phyloP scores from a whole-genome alignment of 305 asterid genomes.

The Fraxinus ornus region DNA sequence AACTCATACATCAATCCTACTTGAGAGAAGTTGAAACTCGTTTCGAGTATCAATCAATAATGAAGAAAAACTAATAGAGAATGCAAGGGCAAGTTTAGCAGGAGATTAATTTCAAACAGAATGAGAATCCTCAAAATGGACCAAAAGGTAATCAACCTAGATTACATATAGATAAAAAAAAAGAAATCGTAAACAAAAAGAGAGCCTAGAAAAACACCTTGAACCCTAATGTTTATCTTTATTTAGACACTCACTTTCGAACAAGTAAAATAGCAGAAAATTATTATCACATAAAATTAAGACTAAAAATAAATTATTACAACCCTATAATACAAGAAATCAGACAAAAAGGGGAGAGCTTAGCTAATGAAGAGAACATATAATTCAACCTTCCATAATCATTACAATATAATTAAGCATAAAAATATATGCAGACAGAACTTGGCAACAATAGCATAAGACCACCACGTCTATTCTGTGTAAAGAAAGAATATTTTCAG shows the following conservation, averaged over 20 bases:
- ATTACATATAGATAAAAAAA: neutral
- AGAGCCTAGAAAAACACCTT: neutral
- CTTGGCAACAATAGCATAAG: slow-evolving; percentile 3
- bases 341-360: slow-evolving; percentile 17
- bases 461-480: slow-evolving; percentile 10
- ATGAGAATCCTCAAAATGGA: neutral
- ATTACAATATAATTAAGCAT: neutral
- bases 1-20: slow-evolving; percentile 30
- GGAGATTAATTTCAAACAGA: neutral
- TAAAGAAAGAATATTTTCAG: slow-evolving; percentile 9
- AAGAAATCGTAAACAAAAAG: neutral
- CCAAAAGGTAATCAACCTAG: neutral
- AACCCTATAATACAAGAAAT: slow-evolving; percentile 19
- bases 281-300: slow-evolving; percentile 12
- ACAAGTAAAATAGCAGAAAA: slow-evolving; percentile 11
- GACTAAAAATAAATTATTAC: slow-evolving; percentile 12
- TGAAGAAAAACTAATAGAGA: slow-evolving; percentile 4
- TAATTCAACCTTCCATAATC: neutral
- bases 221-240: neutral
- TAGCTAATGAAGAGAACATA: slow-evolving; percentile 16
- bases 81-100: neutral
- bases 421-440: neutral
- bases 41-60: neutral
- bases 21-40: slow-evolving; percentile 3
- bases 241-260: slow-evolving; percentile 11